These are phyloP conservation scores for Gypsophila paniculata DNA, from an alignment of 179 eudicot genomes.

Conservation along the genomic window DNA sequence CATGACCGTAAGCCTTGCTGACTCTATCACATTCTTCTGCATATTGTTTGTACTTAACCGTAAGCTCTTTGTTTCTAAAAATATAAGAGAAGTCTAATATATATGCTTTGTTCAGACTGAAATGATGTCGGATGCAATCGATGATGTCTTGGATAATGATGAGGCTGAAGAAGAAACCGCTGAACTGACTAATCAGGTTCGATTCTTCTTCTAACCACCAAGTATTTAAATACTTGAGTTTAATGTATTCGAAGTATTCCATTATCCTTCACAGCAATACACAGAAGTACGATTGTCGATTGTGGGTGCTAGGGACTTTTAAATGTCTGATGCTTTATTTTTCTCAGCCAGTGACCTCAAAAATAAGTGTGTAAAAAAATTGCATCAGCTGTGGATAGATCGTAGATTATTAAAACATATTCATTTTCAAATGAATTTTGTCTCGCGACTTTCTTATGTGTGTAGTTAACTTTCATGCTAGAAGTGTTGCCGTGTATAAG, in stretches of 20 bases:
- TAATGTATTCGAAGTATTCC: background rate
- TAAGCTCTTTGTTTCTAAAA: background rate
- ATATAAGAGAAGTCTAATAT: background rate
- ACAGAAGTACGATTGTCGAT: background rate
- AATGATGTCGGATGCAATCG: constrained; percentile 98
- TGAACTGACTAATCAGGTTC: constrained; percentile 85
- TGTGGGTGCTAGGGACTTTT: background rate
- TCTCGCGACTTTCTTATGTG: too few relatives aligned
- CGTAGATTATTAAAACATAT: background rate
- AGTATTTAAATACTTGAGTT: background rate
- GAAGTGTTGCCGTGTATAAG: background rate
- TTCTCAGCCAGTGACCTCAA: background rate
- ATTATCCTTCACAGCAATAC: background rate
- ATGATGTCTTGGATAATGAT: constrained; percentile 81
- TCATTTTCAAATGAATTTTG: background rate
- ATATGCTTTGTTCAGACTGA: constrained; percentile 54
- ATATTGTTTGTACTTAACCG: background rate
- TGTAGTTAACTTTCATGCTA: background rate
- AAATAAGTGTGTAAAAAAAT: background rate
- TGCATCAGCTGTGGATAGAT: background rate
- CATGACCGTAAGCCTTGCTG: constrained; percentile 72
- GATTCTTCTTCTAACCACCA: constrained; percentile 9
- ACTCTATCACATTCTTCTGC: background rate
- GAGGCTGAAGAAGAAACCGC: constrained; percentile 99
- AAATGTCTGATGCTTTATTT: background rate